These are phyloP conservation scores for Kwoniella dejecticola DNA, from an alignment of 768 basidiomycete species.

Conservation along the genomic window DNA sequence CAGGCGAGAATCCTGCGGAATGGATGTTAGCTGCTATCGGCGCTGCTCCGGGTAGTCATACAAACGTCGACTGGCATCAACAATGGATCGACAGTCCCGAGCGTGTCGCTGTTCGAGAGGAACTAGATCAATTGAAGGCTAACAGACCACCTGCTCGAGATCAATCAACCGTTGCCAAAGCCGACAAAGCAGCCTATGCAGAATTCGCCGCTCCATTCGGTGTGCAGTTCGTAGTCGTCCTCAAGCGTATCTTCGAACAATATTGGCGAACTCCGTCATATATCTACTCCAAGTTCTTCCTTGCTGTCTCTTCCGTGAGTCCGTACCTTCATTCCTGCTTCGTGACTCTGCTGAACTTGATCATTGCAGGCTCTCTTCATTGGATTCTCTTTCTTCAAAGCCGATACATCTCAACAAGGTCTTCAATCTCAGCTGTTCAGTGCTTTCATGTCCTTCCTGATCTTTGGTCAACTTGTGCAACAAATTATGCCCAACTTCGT, in stretches of 20 bases:
- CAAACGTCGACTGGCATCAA: slow-evolving; percentile 65
- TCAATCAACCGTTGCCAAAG: slow-evolving; percentile 51
- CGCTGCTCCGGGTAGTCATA: slow-evolving; percentile 65
- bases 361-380: slow-evolving; percentile 43
- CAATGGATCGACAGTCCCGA: slow-evolving; percentile 66
- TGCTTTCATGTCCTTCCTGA: slow-evolving; percentile 50
- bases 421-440: slow-evolving; percentile 55
- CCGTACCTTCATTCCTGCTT: neutral
- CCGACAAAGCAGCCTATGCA: slow-evolving; percentile 50
- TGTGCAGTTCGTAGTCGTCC: slow-evolving; percentile 39
- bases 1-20: slow-evolving; percentile 69
- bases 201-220: slow-evolving; percentile 47
- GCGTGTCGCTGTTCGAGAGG: slow-evolving; percentile 60
- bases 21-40: slow-evolving; percentile 75
- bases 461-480: slow-evolving; percentile 55
- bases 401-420: slow-evolving; percentile 50
- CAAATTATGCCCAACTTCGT: slow-evolving; percentile 56
- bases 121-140: slow-evolving; percentile 60
- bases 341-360: neutral
- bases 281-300: slow-evolving; percentile 56
- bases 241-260: slow-evolving; percentile 55
- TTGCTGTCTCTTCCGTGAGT: slow-evolving; percentile 41
- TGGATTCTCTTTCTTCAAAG: slow-evolving; percentile 57
- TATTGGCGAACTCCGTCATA: slow-evolving; percentile 58
- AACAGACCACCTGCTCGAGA: slow-evolving; percentile 57